Percentiles rank a stretch among this genome's conserved stretches.
phyloP scores from a whole-genome alignment of 2,329 filamentous ascomycete genomes.

The Penicillium polonicum region DNA sequence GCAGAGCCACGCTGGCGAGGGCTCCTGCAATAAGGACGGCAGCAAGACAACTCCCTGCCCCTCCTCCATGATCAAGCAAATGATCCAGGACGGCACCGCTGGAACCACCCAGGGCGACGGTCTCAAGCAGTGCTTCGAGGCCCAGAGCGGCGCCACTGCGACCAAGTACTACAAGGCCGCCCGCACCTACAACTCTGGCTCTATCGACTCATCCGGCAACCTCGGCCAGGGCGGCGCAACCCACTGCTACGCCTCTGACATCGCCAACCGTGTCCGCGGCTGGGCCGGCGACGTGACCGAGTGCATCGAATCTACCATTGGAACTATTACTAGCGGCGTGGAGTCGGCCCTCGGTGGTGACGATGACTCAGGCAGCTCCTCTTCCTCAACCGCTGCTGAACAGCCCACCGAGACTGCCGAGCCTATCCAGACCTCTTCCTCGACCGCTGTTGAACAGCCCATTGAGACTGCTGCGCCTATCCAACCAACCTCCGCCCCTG shows the following conservation, averaged over 20 bases:
- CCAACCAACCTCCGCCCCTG: conserved; percentile 5
- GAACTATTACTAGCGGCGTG: conserved; percentile 12
- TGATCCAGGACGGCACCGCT: conserved; percentile 41
- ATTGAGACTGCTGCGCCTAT: conserved; percentile 1
- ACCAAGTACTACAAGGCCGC: conserved; percentile 36
- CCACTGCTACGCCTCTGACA: conserved; percentile 30
- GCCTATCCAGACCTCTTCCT: conserved; percentile 6
- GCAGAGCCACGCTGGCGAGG: conserved; percentile 31
- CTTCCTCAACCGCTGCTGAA: conserved; percentile 4
- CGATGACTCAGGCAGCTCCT: conserved; percentile 14
- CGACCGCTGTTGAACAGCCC: conserved; percentile 4
- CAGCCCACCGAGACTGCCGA: conserved; percentile 7
- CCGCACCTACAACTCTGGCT: conserved; percentile 45
- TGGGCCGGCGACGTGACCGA: conserved; percentile 24
- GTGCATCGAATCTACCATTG: conserved; percentile 19
- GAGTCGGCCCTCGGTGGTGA: conserved; percentile 2
- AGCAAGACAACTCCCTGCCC: conserved; percentile 28
- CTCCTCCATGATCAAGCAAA: conserved; percentile 31
- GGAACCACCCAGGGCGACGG: conserved; percentile 40
- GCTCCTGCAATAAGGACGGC: conserved; percentile 37
- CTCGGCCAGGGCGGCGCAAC: conserved; percentile 31
- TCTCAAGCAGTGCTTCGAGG: conserved; percentile 34
- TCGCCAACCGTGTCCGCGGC: conserved; percentile 31
- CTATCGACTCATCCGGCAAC: conserved; percentile 32
- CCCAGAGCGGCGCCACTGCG: conserved; percentile 26